Evolutionary conservation across 2,329 filamentous ascomycete genomes (phyloP).

Genomic region (Fusarium floridanum): DNA sequence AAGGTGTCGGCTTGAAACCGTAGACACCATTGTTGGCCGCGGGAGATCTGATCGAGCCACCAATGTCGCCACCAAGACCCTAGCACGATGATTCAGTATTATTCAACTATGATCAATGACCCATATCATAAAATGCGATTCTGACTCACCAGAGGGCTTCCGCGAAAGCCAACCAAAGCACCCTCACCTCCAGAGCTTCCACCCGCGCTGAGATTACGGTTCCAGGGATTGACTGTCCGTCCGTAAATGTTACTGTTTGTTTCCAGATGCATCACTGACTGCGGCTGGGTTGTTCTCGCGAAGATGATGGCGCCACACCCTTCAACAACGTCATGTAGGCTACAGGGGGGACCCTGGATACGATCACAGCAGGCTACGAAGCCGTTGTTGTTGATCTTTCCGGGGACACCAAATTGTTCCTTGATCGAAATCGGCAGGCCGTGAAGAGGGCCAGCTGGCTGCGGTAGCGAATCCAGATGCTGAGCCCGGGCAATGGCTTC

Average conservation of each 20-base stretch:
- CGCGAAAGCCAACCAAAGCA: background rate
- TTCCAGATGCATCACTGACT: background rate
- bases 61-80: too few relatives aligned
- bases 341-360: background rate
- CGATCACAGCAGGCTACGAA: too few relatives aligned
- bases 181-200: background rate
- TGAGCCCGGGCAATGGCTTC: too few relatives aligned
- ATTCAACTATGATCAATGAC: too few relatives aligned
- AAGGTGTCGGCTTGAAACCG: background rate
- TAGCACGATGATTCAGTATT: too few relatives aligned
- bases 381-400: too few relatives aligned
- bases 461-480: too few relatives aligned
- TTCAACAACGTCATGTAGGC: background rate
- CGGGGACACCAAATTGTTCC: too few relatives aligned
- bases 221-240: background rate
- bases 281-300: background rate
- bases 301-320: background rate
- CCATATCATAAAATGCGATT: background rate
- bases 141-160: background rate
- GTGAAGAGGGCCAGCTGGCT: too few relatives aligned
- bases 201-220: background rate
- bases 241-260: background rate
- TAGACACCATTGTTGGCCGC: background rate
- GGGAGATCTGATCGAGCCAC: too few relatives aligned
- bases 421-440: too few relatives aligned